A percentile compares a stretch with the other conserved stretches of the same genome.
Conservation (phyloP, 257 asterid genomes). For the Jacaranda mimosifolia region DNA sequence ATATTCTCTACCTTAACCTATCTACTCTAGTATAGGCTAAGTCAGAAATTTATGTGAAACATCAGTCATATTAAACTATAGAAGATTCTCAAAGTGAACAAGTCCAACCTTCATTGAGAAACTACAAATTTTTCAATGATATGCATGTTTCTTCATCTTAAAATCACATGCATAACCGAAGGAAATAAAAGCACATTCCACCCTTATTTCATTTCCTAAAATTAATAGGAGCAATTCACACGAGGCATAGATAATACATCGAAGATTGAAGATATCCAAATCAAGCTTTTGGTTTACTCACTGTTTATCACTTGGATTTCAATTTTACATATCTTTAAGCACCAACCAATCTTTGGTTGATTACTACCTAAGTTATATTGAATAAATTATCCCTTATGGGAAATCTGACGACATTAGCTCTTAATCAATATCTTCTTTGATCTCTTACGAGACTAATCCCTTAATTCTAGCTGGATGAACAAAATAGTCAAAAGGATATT, state of each 20-base stretch:
- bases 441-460: conserved; percentile 9
- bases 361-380: not conserved
- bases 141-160: conserved; percentile 7
- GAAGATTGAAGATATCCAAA: not conserved
- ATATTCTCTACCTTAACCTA: conserved; percentile 85
- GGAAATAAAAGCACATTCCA: conserved; percentile 13
- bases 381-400: not conserved
- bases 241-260: conserved; percentile 1
- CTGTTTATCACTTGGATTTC: not conserved
- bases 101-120: conserved; percentile 16
- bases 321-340: not conserved
- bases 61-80: not conserved
- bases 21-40: conserved; percentile 71
- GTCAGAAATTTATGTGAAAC: conserved; percentile 29
- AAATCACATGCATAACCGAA: conserved; percentile 4
- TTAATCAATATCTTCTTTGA: not conserved
- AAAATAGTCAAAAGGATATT: not conserved
- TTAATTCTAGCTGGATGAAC: not conserved
- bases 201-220: conserved; percentile 23
- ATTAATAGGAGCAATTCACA: conserved; percentile 23
- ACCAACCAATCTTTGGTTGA: not conserved
- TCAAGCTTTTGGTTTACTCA: conserved; percentile 24
- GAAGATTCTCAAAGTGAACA: not conserved
- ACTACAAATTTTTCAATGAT: conserved; percentile 7
- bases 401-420: not conserved